A percentile compares a stretch with the other conserved stretches of the same genome.
These are phyloP conservation scores for Penicillium sp. DNA, from an alignment of 2,329 filamentous ascomycete species.

Conservation along the genomic window DNA sequence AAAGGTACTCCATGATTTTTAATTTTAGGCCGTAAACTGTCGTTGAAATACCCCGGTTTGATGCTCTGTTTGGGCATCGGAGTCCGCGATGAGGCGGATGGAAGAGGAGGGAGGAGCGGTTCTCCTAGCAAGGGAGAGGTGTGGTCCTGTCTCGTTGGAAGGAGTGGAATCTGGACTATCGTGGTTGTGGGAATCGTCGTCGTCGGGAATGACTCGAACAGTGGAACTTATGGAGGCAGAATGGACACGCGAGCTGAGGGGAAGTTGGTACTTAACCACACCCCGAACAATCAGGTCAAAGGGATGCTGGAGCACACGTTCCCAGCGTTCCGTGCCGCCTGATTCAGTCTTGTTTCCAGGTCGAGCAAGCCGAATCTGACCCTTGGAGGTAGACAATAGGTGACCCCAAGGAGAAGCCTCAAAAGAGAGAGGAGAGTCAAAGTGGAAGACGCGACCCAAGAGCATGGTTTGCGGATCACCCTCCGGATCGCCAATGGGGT, in stretches of 20 bases:
- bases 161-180: conserved; percentile 21
- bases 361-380: conserved; percentile 77
- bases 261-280: conserved; percentile 78
- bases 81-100: conserved; percentile 15
- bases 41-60: conserved; percentile 26
- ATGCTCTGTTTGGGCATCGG: conserved; percentile 16
- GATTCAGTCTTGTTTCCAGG: conserved; percentile 87
- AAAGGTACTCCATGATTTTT: conserved; percentile 12
- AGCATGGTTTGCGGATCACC: conserved; percentile 78
- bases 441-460: conserved; percentile 82
- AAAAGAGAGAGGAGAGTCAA: conserved; percentile 86
- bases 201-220: conserved; percentile 44
- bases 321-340: conserved; percentile 84
- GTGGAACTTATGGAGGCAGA: conserved; percentile 54
- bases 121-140: conserved; percentile 23
- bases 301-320: conserved; percentile 83
- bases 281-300: conserved; percentile 94
- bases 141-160: conserved; percentile 35
- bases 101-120: conserved; percentile 7
- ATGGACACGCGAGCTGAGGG: conserved; percentile 58
- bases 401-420: conserved; percentile 87
- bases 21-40: conserved; percentile 36
- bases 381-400: conserved; percentile 71
- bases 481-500: conserved; percentile 62
- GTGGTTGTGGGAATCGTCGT: conserved; percentile 31